Percentiles rank a stretch among this genome's conserved stretches.
These are phyloP conservation scores for Microbotryum silenes-acaulis DNA, from an alignment of 1,284 basidiomycete genomes.

Conservation along the genomic window DNA sequence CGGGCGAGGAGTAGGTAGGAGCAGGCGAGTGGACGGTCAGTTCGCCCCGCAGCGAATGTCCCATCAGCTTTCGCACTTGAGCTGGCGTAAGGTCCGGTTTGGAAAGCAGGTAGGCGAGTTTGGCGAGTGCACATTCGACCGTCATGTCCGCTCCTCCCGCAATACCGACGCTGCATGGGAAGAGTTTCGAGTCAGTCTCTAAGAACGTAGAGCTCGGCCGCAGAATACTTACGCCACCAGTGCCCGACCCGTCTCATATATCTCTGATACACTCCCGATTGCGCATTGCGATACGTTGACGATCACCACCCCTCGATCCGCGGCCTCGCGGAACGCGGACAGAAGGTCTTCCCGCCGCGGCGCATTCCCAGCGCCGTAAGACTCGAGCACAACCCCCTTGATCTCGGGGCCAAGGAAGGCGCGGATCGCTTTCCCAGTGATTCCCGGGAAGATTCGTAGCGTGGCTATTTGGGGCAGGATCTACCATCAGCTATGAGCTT, in stretches of 20 bases:
- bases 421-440: conserved; percentile 59
- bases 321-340: conserved; percentile 64
- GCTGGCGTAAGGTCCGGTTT: conserved; percentile 63
- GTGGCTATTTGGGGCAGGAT: conserved; percentile 48
- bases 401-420: conserved; percentile 52
- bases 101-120: conserved; percentile 78
- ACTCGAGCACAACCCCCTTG: conserved; percentile 64
- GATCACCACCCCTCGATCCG: conserved; percentile 66
- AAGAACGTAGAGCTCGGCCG: conserved; percentile 55
- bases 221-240: conserved; percentile 46
- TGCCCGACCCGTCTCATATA: conserved; percentile 70
- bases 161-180: conserved; percentile 16
- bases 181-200: conserved; percentile 46
- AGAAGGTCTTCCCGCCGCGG: conserved; percentile 42
- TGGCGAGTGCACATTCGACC: conserved; percentile 83
- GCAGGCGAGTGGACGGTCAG: conserved; percentile 51
- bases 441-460: conserved; percentile 77
- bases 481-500: not conserved
- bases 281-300: conserved; percentile 86
- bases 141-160: conserved; percentile 64
- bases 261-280: conserved; percentile 41
- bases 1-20: conserved; percentile 25
- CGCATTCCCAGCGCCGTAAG: conserved; percentile 69
- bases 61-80: conserved; percentile 69
- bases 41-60: conserved; percentile 74